phyloP scores from a whole-genome alignment of 176 grass and related monocot species.

The Alloteropsis semialata region DNA sequence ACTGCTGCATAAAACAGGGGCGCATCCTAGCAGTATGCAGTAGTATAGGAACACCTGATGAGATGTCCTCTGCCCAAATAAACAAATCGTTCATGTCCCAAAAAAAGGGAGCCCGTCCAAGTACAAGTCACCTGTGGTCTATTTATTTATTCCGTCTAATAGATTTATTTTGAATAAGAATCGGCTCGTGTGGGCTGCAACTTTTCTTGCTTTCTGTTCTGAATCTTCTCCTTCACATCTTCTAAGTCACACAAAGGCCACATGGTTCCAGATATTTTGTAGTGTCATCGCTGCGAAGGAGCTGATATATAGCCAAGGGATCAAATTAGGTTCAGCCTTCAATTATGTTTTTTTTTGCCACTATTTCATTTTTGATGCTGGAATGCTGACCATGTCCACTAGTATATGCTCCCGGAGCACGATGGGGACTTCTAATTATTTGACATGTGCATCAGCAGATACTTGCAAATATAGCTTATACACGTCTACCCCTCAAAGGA shows the following conservation, averaged over 20 bases:
- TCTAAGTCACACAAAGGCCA: slow-evolving; percentile 18
- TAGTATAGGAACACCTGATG: neutral
- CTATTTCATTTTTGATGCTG: slow-evolving; percentile 22
- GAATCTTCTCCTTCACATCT: slow-evolving; percentile 23
- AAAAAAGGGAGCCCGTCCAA: neutral
- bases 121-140: neutral
- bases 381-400: slow-evolving; percentile 17
- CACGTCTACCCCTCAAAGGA: neutral
- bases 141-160: neutral
- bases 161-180: slow-evolving; percentile 14
- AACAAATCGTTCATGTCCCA: neutral
- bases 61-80: neutral
- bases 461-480: slow-evolving; percentile 16
- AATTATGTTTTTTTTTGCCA: slow-evolving; percentile 20
- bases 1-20: neutral
- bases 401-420: slow-evolving; percentile 22
- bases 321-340: slow-evolving; percentile 22
- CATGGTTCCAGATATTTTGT: slow-evolving; percentile 31
- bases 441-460: slow-evolving; percentile 30
- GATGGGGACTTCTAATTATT: slow-evolving; percentile 36
- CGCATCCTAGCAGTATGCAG: neutral
- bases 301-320: neutral
- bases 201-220: slow-evolving; percentile 12
- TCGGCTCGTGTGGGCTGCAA: neutral
- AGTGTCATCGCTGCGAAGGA: slow-evolving; percentile 3